Evolutionary conservation across 2,329 filamentous ascomycete genomes (phyloP).

Genomic region (Xylariales sp.): DNA sequence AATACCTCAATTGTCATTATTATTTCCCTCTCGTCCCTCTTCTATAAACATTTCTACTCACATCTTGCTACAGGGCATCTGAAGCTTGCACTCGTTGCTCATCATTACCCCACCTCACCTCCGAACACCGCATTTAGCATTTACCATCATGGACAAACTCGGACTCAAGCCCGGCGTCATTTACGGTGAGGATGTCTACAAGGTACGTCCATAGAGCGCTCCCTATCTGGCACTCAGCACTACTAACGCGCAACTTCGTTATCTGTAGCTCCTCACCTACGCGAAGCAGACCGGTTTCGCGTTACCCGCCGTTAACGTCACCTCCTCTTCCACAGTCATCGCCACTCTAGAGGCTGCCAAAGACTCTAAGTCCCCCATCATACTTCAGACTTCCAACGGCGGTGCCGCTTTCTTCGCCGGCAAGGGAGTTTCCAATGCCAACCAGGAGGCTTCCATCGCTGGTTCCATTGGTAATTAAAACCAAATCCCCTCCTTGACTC

Average conservation of each 20-base stretch:
- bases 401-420: constrained; percentile 93
- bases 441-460: constrained; percentile 89
- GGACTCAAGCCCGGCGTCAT: constrained; percentile 47
- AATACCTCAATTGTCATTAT: constrained; percentile 34
- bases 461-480: constrained; percentile 70
- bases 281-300: constrained; percentile 79
- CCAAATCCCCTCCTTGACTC: background rate
- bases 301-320: constrained; percentile 93
- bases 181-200: constrained; percentile 47
- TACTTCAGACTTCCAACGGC: constrained; percentile 93
- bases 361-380: constrained; percentile 89
- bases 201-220: constrained; percentile 29
- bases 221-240: background rate
- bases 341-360: constrained; percentile 93
- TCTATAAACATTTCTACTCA: constrained; percentile 4
- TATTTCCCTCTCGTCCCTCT: background rate
- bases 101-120: constrained; percentile 9
- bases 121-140: constrained; percentile 12
- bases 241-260: constrained; percentile 17
- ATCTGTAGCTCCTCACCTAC: constrained; percentile 38
- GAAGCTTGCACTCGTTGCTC: constrained; percentile 14
- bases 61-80: constrained; percentile 9
- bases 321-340: constrained; percentile 88
- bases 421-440: constrained; percentile 83
- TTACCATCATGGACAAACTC: constrained; percentile 37